Evolutionary conservation across 805 yeast species (phyloP).

Genomic region (Candida cerambycidarum): DNA sequence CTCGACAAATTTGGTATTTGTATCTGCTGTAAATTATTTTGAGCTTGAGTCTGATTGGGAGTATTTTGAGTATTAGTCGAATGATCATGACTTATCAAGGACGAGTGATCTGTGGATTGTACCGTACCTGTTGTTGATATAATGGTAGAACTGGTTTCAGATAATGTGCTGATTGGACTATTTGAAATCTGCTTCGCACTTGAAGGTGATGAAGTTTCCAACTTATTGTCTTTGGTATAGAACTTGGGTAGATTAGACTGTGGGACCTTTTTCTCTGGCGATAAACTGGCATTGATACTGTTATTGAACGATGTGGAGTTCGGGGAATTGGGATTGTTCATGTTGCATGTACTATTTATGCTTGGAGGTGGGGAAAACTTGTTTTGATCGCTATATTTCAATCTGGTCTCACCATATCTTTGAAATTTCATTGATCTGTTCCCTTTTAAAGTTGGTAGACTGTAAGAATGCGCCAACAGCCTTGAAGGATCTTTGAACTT

Average conservation of each 20-base stretch:
- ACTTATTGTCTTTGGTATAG: slow-evolving; percentile 12
- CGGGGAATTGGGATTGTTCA: not conserved
- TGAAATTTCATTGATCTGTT: slow-evolving; percentile 9
- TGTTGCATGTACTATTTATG: slow-evolving; percentile 1
- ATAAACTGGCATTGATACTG: not conserved
- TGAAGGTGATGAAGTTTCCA: slow-evolving; percentile 14
- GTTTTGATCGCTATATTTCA: slow-evolving; percentile 8
- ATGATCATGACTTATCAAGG: slow-evolving; percentile 19
- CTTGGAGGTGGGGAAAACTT: slow-evolving; percentile 16
- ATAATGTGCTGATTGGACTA: slow-evolving; percentile 28
- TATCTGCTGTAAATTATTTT: not conserved
- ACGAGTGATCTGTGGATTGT: slow-evolving; percentile 32
- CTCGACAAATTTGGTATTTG: too few relatives aligned
- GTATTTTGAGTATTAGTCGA: not conserved
- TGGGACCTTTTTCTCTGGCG: not conserved
- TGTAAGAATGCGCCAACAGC: slow-evolving; percentile 25
- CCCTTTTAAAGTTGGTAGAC: slow-evolving; percentile 24
- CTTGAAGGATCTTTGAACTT: slow-evolving; percentile 3
- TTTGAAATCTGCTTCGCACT: slow-evolving; percentile 16
- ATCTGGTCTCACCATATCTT: slow-evolving; percentile 13
- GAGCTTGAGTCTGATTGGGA: slow-evolving; percentile 1
- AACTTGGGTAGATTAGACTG: slow-evolving; percentile 4
- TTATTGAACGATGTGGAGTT: not conserved
- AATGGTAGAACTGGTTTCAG: slow-evolving; percentile 29
- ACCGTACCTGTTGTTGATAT: slow-evolving; percentile 28